Base-by-base conservation (phyloP, 2,329 filamentous ascomycete genomes). In the Ophiosphaerella herpotricha region DNA sequence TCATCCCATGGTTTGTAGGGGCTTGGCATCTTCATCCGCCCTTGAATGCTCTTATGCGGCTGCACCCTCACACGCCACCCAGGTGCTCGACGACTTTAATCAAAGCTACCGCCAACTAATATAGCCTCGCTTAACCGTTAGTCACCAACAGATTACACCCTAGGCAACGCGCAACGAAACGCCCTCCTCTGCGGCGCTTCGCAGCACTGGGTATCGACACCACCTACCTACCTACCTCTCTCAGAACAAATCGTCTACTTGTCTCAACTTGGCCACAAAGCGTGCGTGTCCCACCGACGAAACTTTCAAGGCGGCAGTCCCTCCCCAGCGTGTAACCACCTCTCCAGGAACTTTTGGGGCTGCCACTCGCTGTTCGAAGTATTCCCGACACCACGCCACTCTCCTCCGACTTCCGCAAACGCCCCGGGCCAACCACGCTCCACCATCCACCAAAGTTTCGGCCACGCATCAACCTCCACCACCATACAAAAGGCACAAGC, bases 101-200 rank as follows among this genome's bases (percentile, higher is more conserved):
- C 6, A 29, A 29, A 11, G 26, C 11, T 29, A 29, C 26, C 26
- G 26, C 9, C 26, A 29, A 29, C 26, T 29, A 29, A 29, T 8
- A 29, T 5, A 29, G 5, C 7, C 24, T 46, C 43, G 43, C 43
- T 46, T 39, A 46, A 29, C 26, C n/a, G 26, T 46, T 39, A 37
- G 21, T 18, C 31, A 38, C 35, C 13, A 29, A 18, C 2, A 13
- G 18, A 13, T 34, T 21, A 21, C 24, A 23, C 43, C 29, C 21
- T 14, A 36, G 39, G 35, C 32, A 46, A 21, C 36, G 36, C 29
- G 43, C 43, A 46, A 26, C 34, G 14, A 39, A 29, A 13, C 18
- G 18, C 29, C 24, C 35, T 11, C 11, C 26, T 5, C 26, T 29
- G 26, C 26, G 9, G 3, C 26, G 6, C 26, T 29, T 29, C 26